Base-by-base conservation (phyloP, 2,329 filamentous ascomycete species). In the Pestalotiopsis sp. region DNA sequence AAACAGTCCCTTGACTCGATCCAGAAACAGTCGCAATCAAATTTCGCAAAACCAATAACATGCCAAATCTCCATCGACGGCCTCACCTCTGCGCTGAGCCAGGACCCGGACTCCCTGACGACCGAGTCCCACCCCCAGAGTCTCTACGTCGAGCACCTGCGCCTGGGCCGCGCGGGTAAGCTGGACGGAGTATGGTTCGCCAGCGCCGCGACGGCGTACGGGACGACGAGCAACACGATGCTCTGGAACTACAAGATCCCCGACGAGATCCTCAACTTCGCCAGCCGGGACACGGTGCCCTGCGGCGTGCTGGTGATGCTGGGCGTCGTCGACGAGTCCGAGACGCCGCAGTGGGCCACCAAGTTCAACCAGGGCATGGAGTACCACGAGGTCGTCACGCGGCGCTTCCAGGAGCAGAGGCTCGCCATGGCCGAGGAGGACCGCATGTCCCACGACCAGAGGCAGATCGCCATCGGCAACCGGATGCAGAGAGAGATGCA, bases 201-300 rank as follows among this genome's bases (percentile, higher is more conserved):
- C 36, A 85, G 83, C 69, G 84, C 83, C 1, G 83, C 83, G 0
- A 90, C 88, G 1, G 88, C 88, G 0, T 85, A 86, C 68, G 85
- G 85, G 23, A 87, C 85, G 1, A 81, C 84, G 0, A 85, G 81
- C 64, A 82, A 86, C 71, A 89, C 87, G 0, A 82, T 89, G 11
- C 80, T 90, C 2, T 90, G 88, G 88, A 87, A 86, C 74, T 90
- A 88, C 78, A 83, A 84, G 68, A 88, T 90, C 61, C 87, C 88
- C 0, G 81, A 85, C 23, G 81, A 83, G 3, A 77, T 90, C 4
- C 73, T 89, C 1, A 70, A 79, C 0, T 87, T 90, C 68, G 78
- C 86, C 2, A 81, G 84, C 9, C 82, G 82, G 38, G 84, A 85
- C 20, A 85, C 85, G 0, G 83, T 91, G 0, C 88, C 88, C 0